These are phyloP conservation scores for Cynara cardunculus DNA, from an alignment of 129 eudicot species.

Conservation along the genomic window DNA sequence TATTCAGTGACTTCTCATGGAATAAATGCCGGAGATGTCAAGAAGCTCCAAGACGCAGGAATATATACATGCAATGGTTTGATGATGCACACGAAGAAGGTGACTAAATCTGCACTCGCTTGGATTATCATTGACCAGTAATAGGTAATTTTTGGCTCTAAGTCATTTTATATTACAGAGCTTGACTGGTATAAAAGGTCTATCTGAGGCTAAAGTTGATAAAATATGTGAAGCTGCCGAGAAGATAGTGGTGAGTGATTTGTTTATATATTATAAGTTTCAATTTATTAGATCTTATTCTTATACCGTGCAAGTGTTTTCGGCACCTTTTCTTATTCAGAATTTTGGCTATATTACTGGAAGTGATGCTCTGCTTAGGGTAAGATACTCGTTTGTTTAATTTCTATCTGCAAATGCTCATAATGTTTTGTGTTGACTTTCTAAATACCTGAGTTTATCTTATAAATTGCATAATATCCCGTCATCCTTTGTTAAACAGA, in stretches of 20 bases:
- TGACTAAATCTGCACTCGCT: conserved; percentile 33
- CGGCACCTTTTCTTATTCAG: conserved; percentile 37
- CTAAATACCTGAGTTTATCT: conserved; percentile 1
- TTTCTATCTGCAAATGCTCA: not conserved
- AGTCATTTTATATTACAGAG: conserved; percentile 32
- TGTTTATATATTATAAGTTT: not conserved
- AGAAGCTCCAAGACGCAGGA: conserved; percentile 98
- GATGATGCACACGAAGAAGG: conserved; percentile 99
- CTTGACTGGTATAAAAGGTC: conserved; percentile 94
- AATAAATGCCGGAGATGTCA: conserved; percentile 98
- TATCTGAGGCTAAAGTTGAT: conserved; percentile 98
- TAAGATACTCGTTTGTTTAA: conserved; percentile 29
- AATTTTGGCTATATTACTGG: conserved; percentile 97
- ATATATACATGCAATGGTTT: conserved; percentile 96
- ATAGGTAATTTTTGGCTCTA: not conserved
- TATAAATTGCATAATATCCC: conserved; percentile 7
- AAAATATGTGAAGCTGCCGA: conserved; percentile 99
- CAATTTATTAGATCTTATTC: not conserved
- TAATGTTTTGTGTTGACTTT: not conserved
- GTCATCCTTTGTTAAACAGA: conserved; percentile 40
- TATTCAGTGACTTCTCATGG: conserved; percentile 84
- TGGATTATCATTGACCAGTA: conserved; percentile 5
- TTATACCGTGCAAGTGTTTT: not conserved
- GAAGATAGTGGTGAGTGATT: conserved; percentile 81
- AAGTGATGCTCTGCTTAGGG: conserved; percentile 84